Percentiles rank a stretch among this genome's conserved stretches.
Conservation (phyloP, 2,329 filamentous ascomycete genomes). For the Teratosphaeria destructans region DNA sequence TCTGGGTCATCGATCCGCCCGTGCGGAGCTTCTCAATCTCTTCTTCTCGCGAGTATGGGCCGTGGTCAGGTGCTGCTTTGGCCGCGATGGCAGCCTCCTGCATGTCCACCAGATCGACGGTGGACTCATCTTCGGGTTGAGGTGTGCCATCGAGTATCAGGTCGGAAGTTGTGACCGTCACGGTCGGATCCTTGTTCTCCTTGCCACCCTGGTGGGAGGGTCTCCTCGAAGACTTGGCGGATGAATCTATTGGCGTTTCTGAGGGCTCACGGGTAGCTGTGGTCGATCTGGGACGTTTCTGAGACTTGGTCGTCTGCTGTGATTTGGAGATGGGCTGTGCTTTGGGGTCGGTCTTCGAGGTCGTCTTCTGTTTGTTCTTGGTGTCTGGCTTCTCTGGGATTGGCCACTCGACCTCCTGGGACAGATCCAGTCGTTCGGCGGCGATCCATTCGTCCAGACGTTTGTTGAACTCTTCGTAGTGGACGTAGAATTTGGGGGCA, state of each 20-base stretch:
- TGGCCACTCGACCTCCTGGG: slow-evolving; percentile 92
- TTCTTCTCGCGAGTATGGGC: slow-evolving; percentile 63
- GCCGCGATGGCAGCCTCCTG: slow-evolving; percentile 42
- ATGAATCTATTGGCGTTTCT: slow-evolving; percentile 36
- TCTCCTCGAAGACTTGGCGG: slow-evolving; percentile 40
- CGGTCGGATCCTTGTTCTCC: slow-evolving; percentile 44
- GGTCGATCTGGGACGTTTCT: slow-evolving; percentile 35
- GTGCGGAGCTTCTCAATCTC: slow-evolving; percentile 95
- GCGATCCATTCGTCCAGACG: slow-evolving; percentile 81
- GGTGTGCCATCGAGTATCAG: slow-evolving; percentile 39
- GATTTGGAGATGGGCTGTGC: slow-evolving; percentile 23
- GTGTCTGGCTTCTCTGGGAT: slow-evolving; percentile 82
- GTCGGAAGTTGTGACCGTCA: slow-evolving; percentile 30
- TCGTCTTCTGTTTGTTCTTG: slow-evolving; percentile 61
- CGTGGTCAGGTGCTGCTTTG: slow-evolving; percentile 41
- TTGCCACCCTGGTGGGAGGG: slow-evolving; percentile 50
- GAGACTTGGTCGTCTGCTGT: slow-evolving; percentile 26
- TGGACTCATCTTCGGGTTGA: slow-evolving; percentile 42
- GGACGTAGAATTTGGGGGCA: slow-evolving; percentile 83
- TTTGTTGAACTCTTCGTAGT: slow-evolving; percentile 98
- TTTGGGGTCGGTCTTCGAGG: slow-evolving; percentile 24
- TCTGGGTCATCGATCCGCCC: slow-evolving; percentile 96
- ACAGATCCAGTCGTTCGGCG: slow-evolving; percentile 70
- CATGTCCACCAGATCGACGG: slow-evolving; percentile 42
- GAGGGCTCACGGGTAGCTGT: slow-evolving; percentile 33